Evolutionary conservation across 1,139 yeast genomes (phyloP).

Genomic region (Kodamaea plutei): DNA sequence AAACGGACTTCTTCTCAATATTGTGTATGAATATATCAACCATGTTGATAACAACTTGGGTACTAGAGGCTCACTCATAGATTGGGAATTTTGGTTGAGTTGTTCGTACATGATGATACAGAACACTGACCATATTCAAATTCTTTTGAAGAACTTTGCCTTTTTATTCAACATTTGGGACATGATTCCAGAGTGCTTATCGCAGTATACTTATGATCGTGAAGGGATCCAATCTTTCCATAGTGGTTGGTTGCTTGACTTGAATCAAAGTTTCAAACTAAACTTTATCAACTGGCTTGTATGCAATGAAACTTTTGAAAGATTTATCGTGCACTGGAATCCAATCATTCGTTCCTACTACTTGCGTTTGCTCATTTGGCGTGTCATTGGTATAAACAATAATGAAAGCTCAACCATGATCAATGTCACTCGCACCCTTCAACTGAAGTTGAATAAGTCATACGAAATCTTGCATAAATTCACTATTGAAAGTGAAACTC

Average conservation of each 20-base stretch:
- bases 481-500: conserved; percentile 3
- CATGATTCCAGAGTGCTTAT: conserved; percentile 46
- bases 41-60: conserved; percentile 26
- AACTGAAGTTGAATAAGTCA: conserved; percentile 25
- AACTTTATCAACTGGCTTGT: conserved; percentile 55
- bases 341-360: conserved; percentile 72
- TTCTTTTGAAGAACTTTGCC: conserved; percentile 59
- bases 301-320: conserved; percentile 44
- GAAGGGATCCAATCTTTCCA: conserved; percentile 1
- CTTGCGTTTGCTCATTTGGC: conserved; percentile 64
- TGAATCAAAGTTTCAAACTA: conserved; percentile 37
- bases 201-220: conserved; percentile 7
- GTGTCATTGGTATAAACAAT: conserved; percentile 51
- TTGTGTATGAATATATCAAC: conserved; percentile 44
- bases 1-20: conserved; percentile 43
- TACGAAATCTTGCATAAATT: conserved; percentile 20
- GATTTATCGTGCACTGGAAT: conserved; percentile 72
- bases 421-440: conserved; percentile 27
- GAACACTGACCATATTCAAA: conserved; percentile 57
- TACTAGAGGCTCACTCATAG: conserved; percentile 23
- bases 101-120: conserved; percentile 56
- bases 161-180: conserved; percentile 75
- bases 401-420: conserved; percentile 34
- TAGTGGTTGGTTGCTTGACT: conserved; percentile 32
- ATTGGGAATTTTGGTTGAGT: conserved; percentile 78